Base-by-base conservation (phyloP, 495 filamentous ascomycete genomes). In the Penicillium chermesinum region DNA sequence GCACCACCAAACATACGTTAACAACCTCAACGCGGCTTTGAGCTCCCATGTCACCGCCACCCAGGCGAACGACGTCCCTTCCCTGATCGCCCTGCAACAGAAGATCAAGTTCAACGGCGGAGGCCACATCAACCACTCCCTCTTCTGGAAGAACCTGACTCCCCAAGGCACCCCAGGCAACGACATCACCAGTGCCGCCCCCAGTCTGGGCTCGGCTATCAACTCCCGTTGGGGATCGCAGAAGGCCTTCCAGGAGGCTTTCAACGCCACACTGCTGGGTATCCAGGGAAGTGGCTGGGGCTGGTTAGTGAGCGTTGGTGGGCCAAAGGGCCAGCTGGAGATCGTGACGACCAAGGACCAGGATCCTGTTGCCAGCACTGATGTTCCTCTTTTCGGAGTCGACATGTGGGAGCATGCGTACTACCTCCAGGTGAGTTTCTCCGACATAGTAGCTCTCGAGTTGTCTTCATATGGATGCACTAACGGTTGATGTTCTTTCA, bases 401-500 rank as follows among this genome's bases (percentile, higher is more conserved):
- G 93, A 98, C 77, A 94, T 94, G 72, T 98, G 93, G 93, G 93
- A 98, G 70, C 89, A 91, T 77, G 81, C 82, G 39, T 89, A 81
- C 58, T 86, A 85, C 48, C 54, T 74, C 21, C 66, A 72, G 61
- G 73, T 79, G 54, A 57, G 71, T 69, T 39, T 41, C 21, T 7
- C 2, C n/a, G n/a, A n/a, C n/a, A n/a, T n/a, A n/a, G n/a, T n/a
- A n/a, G n/a, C n/a, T n/a, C n/a, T n/a, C n/a, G n/a, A n/a, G n/a
- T n/a, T 16, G 20, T 21, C 14, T 14, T 13, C 30, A 0, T 76
- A 76, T 25, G 25, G 1, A 1, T 25, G 3, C 32, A 38, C 22
- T 53, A 21, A 59, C 27, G 64, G 51, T 52, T 70, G 65, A 57
- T 48, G 27, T 82, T n/a, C n/a, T n/a, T n/a, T n/a, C n/a, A 98